These are phyloP conservation scores for Phytophthora capsici DNA, from an alignment of 352 stramenopile species.

Conservation along the genomic window DNA sequence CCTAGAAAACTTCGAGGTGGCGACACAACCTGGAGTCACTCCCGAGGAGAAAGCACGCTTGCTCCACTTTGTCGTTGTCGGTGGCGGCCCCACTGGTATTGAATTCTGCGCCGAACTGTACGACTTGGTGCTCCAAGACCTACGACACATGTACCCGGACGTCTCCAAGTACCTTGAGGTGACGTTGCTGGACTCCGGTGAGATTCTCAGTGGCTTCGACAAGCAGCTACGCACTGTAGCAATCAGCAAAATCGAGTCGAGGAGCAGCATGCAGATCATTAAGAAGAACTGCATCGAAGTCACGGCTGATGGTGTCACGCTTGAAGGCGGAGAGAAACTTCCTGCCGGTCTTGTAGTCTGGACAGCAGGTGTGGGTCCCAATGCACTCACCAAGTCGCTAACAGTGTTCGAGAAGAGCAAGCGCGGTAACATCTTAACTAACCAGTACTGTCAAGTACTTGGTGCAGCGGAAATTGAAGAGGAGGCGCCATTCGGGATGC, in stretches of 20 bases:
- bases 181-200: slow-evolving; percentile 65
- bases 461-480: slow-evolving; percentile 57
- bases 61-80: slow-evolving; percentile 97
- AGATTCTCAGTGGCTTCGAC: slow-evolving; percentile 77
- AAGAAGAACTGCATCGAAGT: slow-evolving; percentile 77
- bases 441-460: slow-evolving; percentile 77
- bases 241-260: slow-evolving; percentile 71
- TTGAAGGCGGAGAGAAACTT: slow-evolving; percentile 65
- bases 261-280: slow-evolving; percentile 74
- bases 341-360: slow-evolving; percentile 75
- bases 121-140: slow-evolving; percentile 93
- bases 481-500: slow-evolving; percentile 58
- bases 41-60: slow-evolving; percentile 87
- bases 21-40: slow-evolving; percentile 84
- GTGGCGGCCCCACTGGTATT: slow-evolving; percentile 93
- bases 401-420: slow-evolving; percentile 72
- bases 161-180: slow-evolving; percentile 71
- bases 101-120: slow-evolving; percentile 97
- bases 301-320: slow-evolving; percentile 57
- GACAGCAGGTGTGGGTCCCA: slow-evolving; percentile 75
- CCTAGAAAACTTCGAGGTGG: slow-evolving; percentile 94
- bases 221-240: slow-evolving; percentile 64
- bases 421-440: slow-evolving; percentile 79
- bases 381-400: slow-evolving; percentile 73
- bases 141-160: slow-evolving; percentile 77